phyloP scores from a whole-genome alignment of 352 stramenopile species.

The Thraustochytrium sp. region DNA sequence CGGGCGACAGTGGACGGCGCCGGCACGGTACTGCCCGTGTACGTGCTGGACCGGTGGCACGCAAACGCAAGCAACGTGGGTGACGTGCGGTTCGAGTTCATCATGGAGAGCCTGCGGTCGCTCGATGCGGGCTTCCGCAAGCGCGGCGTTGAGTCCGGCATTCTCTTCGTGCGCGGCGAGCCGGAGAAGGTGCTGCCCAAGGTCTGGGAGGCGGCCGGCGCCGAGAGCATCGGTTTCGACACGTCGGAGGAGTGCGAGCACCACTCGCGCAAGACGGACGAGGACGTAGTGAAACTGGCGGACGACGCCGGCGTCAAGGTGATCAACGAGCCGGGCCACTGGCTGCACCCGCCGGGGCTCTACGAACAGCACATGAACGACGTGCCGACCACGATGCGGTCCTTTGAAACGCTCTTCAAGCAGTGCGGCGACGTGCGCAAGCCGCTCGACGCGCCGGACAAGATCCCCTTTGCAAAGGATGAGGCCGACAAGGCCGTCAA shows the following conservation, averaged over 20 bases:
- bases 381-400: constrained; percentile 14
- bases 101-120: constrained; percentile 82
- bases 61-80: constrained; percentile 47
- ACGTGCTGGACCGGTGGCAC: constrained; percentile 23
- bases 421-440: background rate
- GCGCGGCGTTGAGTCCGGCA: constrained; percentile 55
- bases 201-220: constrained; percentile 54
- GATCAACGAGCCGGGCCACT: background rate
- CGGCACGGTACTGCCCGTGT: constrained; percentile 43
- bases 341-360: background rate
- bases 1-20: constrained; percentile 62
- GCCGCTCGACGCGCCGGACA: background rate
- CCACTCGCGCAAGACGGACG: background rate
- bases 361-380: constrained; percentile 6
- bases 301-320: background rate
- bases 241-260: constrained; percentile 1
- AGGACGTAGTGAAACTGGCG: background rate
- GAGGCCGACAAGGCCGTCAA: background rate
- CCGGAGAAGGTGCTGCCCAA: constrained; percentile 67
- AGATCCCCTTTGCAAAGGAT: background rate
- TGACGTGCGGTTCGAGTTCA: constrained; percentile 77
- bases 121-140: constrained; percentile 64
- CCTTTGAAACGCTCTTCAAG: constrained; percentile 10
- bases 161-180: constrained; percentile 69
- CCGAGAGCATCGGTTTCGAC: background rate